Percentiles rank a stretch among this genome's conserved stretches.
Conservation (phyloP, 805 yeast genomes). For the Pichia thaimueangensis region DNA sequence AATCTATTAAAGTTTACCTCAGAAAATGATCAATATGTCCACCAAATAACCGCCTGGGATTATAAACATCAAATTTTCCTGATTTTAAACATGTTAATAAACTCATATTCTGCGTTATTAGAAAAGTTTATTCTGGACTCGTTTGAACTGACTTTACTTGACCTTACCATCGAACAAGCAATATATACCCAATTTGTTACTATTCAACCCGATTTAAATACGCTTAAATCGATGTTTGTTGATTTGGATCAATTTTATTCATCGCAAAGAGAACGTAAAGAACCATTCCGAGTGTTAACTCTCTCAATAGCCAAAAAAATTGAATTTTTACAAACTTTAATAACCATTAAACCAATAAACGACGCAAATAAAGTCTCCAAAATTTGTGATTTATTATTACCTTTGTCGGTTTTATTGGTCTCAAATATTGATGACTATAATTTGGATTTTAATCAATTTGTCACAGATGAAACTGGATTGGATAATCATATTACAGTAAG, state of each 20-base stretch:
- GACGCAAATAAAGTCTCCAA: constrained; percentile 15
- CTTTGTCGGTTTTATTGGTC: constrained; percentile 36
- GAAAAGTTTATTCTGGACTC: constrained; percentile 9
- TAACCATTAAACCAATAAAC: constrained; percentile 17
- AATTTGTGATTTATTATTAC: constrained; percentile 29
- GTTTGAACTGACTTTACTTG: constrained; percentile 14
- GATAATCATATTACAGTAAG: constrained; percentile 50
- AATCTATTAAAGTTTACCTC: constrained; percentile 10
- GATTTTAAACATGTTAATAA: constrained; percentile 22
- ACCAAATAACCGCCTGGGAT: constrained; percentile 18
- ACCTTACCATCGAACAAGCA: constrained; percentile 16
- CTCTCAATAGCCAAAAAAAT: constrained; percentile 26
- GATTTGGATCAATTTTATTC: constrained; percentile 20
- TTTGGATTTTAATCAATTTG: constrained; percentile 60
- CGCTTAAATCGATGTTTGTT: constrained; percentile 9
- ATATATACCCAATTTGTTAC: constrained; percentile 18
- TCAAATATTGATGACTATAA: constrained; percentile 43
- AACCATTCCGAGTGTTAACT: constrained; percentile 18
- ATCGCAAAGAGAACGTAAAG: constrained; percentile 21
- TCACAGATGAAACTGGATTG: constrained; percentile 70
- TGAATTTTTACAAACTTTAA: constrained; percentile 25
- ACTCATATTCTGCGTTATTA: constrained; percentile 21
- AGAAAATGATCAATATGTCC: neutral
- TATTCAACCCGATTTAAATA: neutral
- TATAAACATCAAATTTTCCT: constrained; percentile 27